Conservation (phyloP, 352 stramenopile species). For the Chrysophaeum taylorii region DNA sequence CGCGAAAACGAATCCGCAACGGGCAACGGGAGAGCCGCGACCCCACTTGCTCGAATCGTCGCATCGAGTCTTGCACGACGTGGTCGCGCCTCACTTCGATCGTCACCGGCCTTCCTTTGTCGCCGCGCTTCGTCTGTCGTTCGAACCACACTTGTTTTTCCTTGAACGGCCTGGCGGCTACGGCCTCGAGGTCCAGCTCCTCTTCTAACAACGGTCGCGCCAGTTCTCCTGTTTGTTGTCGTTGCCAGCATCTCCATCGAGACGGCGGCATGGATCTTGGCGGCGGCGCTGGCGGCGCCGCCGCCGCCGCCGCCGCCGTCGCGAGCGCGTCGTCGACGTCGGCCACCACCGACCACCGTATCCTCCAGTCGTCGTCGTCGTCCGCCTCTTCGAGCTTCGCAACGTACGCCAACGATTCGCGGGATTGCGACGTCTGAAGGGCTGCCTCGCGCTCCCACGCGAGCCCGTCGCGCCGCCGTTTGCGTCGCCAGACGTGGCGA, state of each 20-base stretch:
- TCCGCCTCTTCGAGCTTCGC: too few species aligned
- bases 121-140: neutral
- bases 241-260: too few species aligned
- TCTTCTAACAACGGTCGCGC: too few species aligned
- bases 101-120: neutral
- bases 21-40: slow-evolving; percentile 60
- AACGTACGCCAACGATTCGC: too few species aligned
- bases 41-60: slow-evolving; percentile 51
- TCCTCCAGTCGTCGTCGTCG: too few species aligned
- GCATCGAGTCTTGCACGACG: slow-evolving; percentile 80
- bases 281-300: neutral
- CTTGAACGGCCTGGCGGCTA: neutral
- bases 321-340: too few species aligned
- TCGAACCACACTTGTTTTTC: neutral
- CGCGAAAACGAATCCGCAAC: slow-evolving; percentile 61
- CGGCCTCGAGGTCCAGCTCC: neutral
- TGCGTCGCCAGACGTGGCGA: neutral
- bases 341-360: too few species aligned
- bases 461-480: too few species aligned
- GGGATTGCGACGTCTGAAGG: too few species aligned
- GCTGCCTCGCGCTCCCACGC: too few species aligned
- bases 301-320: neutral
- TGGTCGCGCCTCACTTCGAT: slow-evolving; percentile 60
- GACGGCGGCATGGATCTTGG: too few species aligned
- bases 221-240: too few species aligned